Base-by-base conservation (phyloP, 2,329 filamentous ascomycete species). In the Penicillium sp. region DNA sequence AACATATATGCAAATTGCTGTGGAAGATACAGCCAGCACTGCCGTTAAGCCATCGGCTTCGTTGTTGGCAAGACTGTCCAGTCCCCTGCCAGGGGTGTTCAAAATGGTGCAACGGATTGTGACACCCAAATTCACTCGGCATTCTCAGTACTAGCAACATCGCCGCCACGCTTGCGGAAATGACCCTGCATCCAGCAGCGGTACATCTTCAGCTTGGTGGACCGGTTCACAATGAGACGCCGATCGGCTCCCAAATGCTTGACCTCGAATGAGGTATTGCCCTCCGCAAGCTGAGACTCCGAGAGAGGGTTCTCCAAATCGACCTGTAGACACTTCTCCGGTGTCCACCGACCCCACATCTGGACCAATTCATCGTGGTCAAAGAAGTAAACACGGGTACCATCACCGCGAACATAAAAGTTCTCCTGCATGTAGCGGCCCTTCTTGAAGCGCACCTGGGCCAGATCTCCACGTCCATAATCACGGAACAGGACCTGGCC, bases 341-440 rank as follows among this genome's bases (percentile, higher is more conserved):
- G 71, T 5, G 68, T 72, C 76, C 65, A 76, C 33, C 82, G 84
- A 24, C 81, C 81, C 93, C 93, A 98, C 58, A 98, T 93, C 44
- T 82, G 74, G 52, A 84, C 82, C 53, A 99, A 79, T 77, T 99
- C 89, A 33, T 93, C 87, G 73, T 87, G 83, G 56, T 97, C 93
- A 70, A 99, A 99, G 76, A 99, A 99, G 76, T 98, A 99, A 0
- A 99, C 95, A 7, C 95, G 84, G 4, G 95, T 99, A 1, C 95
- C 95, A 74, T 99, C 95, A 1, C 95, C 95, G 33, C 95, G 83
- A 45, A 97, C 90, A 73, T 99, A 99, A 69, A 99, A 99, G 71
- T 98, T 99, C 76, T 98, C 95, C 55, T 92, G 90, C 71, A 99
- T 83, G 70, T 93, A 98, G 42, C 95, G 84, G 13, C 91, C 91